Evolutionary conservation across 1,139 yeast species (phyloP).

Genomic region (Lodderomyces theae): DNA sequence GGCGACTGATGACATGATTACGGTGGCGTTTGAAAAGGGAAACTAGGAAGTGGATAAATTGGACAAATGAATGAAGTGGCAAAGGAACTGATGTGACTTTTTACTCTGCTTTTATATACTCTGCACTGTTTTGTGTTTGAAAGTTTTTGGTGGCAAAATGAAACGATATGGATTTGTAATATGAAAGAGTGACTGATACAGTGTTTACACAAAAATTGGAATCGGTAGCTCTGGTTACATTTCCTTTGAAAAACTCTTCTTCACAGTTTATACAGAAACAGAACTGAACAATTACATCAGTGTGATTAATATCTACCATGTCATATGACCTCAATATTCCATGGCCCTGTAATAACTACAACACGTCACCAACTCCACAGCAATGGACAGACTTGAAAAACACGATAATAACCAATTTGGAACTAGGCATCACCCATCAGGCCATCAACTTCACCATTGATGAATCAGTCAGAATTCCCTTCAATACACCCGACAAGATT

Average conservation of each 20-base stretch:
- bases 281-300: neutral
- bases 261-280: too few relatives aligned
- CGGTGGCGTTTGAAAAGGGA: neutral
- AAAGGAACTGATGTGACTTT: too few relatives aligned
- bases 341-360: conserved; percentile 66
- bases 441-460: conserved; percentile 67
- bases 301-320: conserved; percentile 19
- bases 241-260: too few relatives aligned
- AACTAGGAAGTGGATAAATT: too few relatives aligned
- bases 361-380: conserved; percentile 33
- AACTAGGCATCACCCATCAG: conserved; percentile 68
- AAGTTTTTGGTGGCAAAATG: conserved; percentile 2
- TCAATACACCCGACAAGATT: conserved; percentile 28
- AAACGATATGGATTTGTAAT: too few relatives aligned
- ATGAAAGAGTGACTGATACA: too few relatives aligned
- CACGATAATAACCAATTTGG: conserved; percentile 53
- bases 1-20: conserved; percentile 12
- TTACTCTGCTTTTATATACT: neutral
- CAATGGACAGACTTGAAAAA: conserved; percentile 47
- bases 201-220: too few relatives aligned
- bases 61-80: too few relatives aligned
- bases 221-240: neutral
- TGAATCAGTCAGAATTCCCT: conserved; percentile 59
- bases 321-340: conserved; percentile 73
- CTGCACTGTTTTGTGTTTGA: neutral